A percentile compares a stretch with the other conserved stretches of the same genome.
These are phyloP conservation scores for Endocladia muricata DNA, from an alignment of 31 red algal species.

Conservation along the genomic window DNA sequence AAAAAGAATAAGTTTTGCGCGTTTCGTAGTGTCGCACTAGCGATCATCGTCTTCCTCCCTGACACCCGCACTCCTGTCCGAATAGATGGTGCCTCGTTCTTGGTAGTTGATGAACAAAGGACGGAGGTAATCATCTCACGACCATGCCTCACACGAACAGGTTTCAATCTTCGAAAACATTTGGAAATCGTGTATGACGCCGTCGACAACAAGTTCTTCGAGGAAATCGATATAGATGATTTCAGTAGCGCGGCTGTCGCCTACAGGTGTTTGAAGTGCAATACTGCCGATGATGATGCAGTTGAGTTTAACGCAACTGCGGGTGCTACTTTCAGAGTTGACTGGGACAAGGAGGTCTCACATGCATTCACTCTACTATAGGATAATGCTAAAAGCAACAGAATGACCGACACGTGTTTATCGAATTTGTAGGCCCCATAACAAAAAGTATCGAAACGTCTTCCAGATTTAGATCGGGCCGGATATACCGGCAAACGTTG, in stretches of 20 bases:
- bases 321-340: slow-evolving; percentile 9
- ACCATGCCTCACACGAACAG: slow-evolving; percentile 1
- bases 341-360: not conserved
- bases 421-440: not conserved
- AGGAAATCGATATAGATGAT: not conserved
- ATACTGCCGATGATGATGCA: slow-evolving; percentile 5
- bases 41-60: not conserved
- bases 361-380: not conserved
- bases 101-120: not conserved
- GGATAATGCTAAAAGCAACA: not conserved
- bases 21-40: not conserved
- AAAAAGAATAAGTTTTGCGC: not conserved
- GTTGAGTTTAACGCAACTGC: not conserved
- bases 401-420: slow-evolving; percentile 3
- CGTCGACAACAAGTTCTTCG: not conserved
- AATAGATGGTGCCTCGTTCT: not conserved
- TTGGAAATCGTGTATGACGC: not conserved
- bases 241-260: not conserved
- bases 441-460: slow-evolving; percentile 6
- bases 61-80: not conserved
- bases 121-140: not conserved
- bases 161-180: not conserved
- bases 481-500: slow-evolving; percentile 23
- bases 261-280: not conserved
- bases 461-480: slow-evolving; percentile 27